Evolutionary conservation across 2,329 filamentous ascomycete species (phyloP), one percentile per base, ranked within the genome.

Genomic region (Colletotrichum lini): DNA sequence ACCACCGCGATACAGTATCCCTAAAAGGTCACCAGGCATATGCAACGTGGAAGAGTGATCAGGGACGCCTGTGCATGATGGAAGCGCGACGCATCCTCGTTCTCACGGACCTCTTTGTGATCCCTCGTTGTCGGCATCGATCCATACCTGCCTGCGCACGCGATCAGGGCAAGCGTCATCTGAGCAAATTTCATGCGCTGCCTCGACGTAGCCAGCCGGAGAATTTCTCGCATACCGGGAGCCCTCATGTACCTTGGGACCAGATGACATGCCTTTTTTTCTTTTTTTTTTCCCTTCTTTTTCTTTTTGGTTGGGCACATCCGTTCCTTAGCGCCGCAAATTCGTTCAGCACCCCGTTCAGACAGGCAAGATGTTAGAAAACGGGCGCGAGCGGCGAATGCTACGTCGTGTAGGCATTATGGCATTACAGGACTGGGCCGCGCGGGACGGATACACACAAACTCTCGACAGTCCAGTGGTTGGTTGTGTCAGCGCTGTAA

Each of bases 81-180:
- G 58, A 54, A 45, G 30, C 65, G 40, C 52, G 69, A 64, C 59
- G 53, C 30, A 78, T 79, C 77, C 78, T 75, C 67, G 72, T 45
- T 74, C 65, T 76, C 77, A 77, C 78, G 75, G 78, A 73, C 76
- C 78, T 76, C 75, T 73, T 72, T 74, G 76, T 72, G 78, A 74
- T 75, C 78, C 76, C 74, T 40, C 45, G n/a, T 30, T 21, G 42
- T 13, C 47, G 15, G 21, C 40, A 72, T 38, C 35, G 35, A 65
- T 69, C 70, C 38, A 60, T 64, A 63, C 30, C 65, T 60, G 64
- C 57, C 53, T 65, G 57, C 65, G 65, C 68, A 71, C 53, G 57
- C 66, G 62, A 73, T 72, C 72, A 68, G 44, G 58, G 35, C 47
- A 58, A 56, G 69, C 64, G 44, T 61, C 54, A 60, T 67, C 49